Evolutionary conservation across 2,329 filamentous ascomycete species (phyloP).

Genomic region (Neonectria hederae): DNA sequence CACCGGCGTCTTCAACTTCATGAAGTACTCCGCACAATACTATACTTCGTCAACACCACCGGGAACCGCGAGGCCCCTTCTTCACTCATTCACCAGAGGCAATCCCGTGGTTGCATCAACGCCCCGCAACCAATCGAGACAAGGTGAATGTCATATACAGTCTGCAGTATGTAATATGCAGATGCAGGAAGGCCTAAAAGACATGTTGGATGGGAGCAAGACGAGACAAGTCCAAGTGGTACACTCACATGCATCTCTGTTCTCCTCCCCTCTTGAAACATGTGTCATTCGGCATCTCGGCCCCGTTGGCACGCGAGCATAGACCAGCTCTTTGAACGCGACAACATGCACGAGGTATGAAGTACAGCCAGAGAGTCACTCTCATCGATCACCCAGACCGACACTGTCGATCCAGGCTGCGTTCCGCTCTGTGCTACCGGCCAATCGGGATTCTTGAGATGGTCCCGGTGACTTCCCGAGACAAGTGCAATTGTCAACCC

Average conservation of each 20-base stretch:
- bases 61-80: not conserved
- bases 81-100: not conserved
- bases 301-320: not conserved
- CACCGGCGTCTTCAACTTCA: too few relatives aligned
- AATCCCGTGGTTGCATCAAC: not conserved
- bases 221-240: slow-evolving; percentile 5
- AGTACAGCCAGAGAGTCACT: not conserved
- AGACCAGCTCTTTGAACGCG: not conserved
- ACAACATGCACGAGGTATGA: not conserved
- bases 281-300: slow-evolving; percentile 1
- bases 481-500: not conserved
- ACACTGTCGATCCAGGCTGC: not conserved
- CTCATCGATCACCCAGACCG: not conserved
- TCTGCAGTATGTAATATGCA: not conserved
- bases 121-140: slow-evolving; percentile 2
- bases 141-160: not conserved
- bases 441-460: not conserved
- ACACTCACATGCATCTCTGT: slow-evolving; percentile 1
- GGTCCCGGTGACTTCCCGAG: not conserved
- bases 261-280: not conserved
- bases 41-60: too few relatives aligned
- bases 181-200: slow-evolving; percentile 11
- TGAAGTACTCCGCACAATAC: too few relatives aligned
- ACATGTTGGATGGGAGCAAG: not conserved
- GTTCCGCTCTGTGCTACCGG: not conserved